phyloP scores from a whole-genome alignment of 164 flowering plant species.

The Stephania japonica region DNA sequence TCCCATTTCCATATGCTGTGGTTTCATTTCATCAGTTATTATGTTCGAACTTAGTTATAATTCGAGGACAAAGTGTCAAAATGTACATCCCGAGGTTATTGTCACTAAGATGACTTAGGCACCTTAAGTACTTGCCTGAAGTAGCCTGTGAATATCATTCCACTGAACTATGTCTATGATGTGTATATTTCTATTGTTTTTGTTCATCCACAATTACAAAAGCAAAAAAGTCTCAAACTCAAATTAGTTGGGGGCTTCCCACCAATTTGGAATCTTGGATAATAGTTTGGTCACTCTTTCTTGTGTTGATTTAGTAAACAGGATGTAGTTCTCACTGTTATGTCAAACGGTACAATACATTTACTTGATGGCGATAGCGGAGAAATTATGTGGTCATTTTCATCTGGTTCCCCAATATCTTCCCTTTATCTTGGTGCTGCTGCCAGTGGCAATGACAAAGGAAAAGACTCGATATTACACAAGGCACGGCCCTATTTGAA shows the following conservation, averaged over 20 bases:
- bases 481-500: background rate
- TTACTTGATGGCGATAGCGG: constrained; percentile 31
- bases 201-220: too few relatives aligned
- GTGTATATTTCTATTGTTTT: too few relatives aligned
- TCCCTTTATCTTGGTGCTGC: constrained; percentile 46
- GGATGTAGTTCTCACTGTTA: constrained; percentile 31
- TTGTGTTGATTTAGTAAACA: constrained; percentile 22
- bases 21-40: too few relatives aligned
- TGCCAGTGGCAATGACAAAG: constrained; percentile 12
- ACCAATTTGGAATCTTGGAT: too few relatives aligned
- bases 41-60: too few relatives aligned
- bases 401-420: constrained; percentile 46
- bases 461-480: too few relatives aligned
- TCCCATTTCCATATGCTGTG: background rate
- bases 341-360: constrained; percentile 47
- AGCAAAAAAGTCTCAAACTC: too few relatives aligned
- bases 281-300: background rate
- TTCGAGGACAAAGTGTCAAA: too few relatives aligned
- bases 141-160: too few relatives aligned
- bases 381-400: constrained; percentile 42
- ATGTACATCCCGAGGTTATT: too few relatives aligned
- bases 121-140: background rate
- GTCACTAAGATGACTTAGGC: background rate
- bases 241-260: too few relatives aligned
- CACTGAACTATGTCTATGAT: too few relatives aligned